Evolutionary conservation across 352 stramenopile species (phyloP), one percentile per base, ranked within the genome.

Genomic region (Pythium biforme): DNA sequence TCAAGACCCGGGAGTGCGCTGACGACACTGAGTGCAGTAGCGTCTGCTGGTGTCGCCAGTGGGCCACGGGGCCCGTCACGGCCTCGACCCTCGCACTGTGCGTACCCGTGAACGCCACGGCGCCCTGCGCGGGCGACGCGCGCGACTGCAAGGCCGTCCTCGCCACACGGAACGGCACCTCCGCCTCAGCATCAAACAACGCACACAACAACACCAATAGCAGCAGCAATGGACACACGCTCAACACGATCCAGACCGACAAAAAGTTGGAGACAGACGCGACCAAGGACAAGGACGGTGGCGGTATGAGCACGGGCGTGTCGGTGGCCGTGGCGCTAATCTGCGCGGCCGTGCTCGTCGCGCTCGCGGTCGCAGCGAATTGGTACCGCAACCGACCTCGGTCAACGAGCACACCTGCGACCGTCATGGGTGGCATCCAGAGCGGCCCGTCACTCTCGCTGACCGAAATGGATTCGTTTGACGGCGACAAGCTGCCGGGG

Each of bases 371-470:
- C 37, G 26, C 73, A 3, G 47, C 79, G 39, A 83, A 79, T 45
- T 89, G 74, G 74, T 82, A 80, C 45, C 76, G 75, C 39, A 41
- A 87, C 47, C 80, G 76, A 3, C 76, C 77, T 2, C 49, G 45
- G 17, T 62, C 50, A 14, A 66, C 70, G 19, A 69, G 72, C 51
- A 74, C 76, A 39, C 74, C 72, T 0, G 46, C 45, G 15, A 71
- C 59, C 1, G 46, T 64, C 6, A 47, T 33, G 20, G 41, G 41
- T n/a, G 45, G 49, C 20, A 37, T 58, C 10, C 55, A 58, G 33
- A 23, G 22, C 7, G 31, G 55, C 7, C 31, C 34, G 19, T 46
- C 59, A 49, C 52, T 39, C 52, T 74, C 39, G 55, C 81, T 33
- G 69, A 68, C 64, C n/a, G 66, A 82, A 64, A 46, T 59, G 27